Evolutionary conservation across 192 early-diverging fungal species (phyloP).

Genomic region (Gigaspora rosea): DNA sequence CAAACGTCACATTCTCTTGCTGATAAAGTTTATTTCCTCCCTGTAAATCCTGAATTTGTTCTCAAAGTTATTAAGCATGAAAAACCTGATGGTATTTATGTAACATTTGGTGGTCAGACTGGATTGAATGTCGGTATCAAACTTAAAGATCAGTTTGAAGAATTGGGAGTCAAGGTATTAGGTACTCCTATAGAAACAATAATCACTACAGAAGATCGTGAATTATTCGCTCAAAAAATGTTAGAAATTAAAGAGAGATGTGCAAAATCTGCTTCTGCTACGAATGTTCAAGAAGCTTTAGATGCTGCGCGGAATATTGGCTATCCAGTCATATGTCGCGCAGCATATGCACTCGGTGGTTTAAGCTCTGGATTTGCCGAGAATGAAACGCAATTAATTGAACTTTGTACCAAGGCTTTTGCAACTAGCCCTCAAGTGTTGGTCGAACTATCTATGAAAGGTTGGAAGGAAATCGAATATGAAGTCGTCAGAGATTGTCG

Average conservation of each 20-base stretch:
- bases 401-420: slow-evolving; percentile 84
- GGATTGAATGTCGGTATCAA: slow-evolving; percentile 95
- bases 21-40: slow-evolving; percentile 94
- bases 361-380: slow-evolving; percentile 96
- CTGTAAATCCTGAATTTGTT: slow-evolving; percentile 90
- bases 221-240: slow-evolving; percentile 91
- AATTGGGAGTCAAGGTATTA: slow-evolving; percentile 85
- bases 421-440: slow-evolving; percentile 90
- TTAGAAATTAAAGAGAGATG: slow-evolving; percentile 82
- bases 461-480: slow-evolving; percentile 99
- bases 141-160: slow-evolving; percentile 81
- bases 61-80: slow-evolving; percentile 91
- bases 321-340: slow-evolving; percentile 94
- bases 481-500: slow-evolving; percentile 96
- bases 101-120: slow-evolving; percentile 97
- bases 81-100: slow-evolving; percentile 91
- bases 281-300: slow-evolving; percentile 86
- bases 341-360: slow-evolving; percentile 93
- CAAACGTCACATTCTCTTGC: slow-evolving; percentile 95
- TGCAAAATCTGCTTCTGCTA: slow-evolving; percentile 86
- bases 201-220: slow-evolving; percentile 90
- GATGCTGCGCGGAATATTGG: slow-evolving; percentile 80
- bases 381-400: slow-evolving; percentile 68
- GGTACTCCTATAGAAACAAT: slow-evolving; percentile 94
- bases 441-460: slow-evolving; percentile 95